Evolutionary conservation across 169 alveolate genomes (phyloP).

Genomic region (Cryptosporidium canis): DNA sequence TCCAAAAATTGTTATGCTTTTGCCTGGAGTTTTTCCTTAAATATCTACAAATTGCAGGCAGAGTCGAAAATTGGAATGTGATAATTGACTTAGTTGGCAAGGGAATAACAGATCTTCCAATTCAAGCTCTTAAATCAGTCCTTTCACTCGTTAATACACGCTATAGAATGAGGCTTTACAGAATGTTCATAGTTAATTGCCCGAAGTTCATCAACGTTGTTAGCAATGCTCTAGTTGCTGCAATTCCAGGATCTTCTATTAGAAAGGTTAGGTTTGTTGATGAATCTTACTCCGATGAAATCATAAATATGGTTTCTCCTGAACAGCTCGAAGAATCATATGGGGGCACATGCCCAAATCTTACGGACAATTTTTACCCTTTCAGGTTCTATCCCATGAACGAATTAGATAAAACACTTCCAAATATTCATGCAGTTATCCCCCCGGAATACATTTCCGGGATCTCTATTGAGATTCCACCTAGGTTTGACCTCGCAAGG

Average conservation of each 20-base stretch:
- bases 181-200: conserved; percentile 72
- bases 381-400: conserved; percentile 55
- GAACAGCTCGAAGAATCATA: conserved; percentile 71
- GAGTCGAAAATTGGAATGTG: conserved; percentile 74
- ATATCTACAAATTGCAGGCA: conserved; percentile 74
- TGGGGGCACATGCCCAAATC: conserved; percentile 76
- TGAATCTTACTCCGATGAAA: conserved; percentile 71
- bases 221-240: conserved; percentile 69
- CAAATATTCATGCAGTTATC: conserved; percentile 23
- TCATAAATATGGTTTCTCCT: conserved; percentile 24
- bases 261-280: conserved; percentile 65
- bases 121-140: conserved; percentile 57
- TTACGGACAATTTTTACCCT: conserved; percentile 66
- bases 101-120: conserved; percentile 72
- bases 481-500: conserved; percentile 20
- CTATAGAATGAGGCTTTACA: conserved; percentile 73
- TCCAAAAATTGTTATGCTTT: conserved; percentile 66
- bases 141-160: conserved; percentile 70
- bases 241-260: conserved; percentile 72
- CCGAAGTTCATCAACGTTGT: conserved; percentile 69
- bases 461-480: conserved; percentile 58
- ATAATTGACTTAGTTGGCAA: conserved; percentile 68
- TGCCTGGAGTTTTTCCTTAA: conserved; percentile 65
- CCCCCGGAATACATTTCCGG: conserved; percentile 42
- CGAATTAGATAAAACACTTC: conserved; percentile 5